phyloP scores from a whole-genome alignment of 2,329 filamentous ascomycete genomes.

The Beauveria sp. region DNA sequence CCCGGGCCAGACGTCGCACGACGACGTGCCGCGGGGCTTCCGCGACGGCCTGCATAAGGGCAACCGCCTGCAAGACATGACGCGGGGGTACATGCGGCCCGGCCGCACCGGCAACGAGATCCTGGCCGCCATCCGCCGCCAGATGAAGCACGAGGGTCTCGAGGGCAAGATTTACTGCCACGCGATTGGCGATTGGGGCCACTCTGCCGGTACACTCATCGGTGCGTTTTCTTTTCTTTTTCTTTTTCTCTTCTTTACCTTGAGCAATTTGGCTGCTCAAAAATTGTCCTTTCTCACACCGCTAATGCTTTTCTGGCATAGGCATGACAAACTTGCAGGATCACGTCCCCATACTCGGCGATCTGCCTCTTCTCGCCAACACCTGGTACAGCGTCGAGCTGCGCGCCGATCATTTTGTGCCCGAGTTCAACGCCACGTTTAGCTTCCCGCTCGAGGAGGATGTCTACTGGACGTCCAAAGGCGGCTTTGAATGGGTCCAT shows the following conservation, averaged over 20 bases:
- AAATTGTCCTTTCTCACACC: too few relatives aligned
- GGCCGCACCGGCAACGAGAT: slow-evolving; percentile 39
- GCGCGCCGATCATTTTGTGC: slow-evolving; percentile 38
- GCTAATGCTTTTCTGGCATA: slow-evolving; percentile 13
- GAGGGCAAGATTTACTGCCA: slow-evolving; percentile 42
- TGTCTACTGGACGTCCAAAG: slow-evolving; percentile 36
- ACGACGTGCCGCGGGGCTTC: slow-evolving; percentile 33
- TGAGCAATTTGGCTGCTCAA: too few relatives aligned
- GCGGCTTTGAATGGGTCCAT: slow-evolving; percentile 41
- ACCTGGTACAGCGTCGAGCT: slow-evolving; percentile 45
- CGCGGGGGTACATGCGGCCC: slow-evolving; percentile 34
- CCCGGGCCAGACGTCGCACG: slow-evolving; percentile 30
- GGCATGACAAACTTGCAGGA: slow-evolving; percentile 44
- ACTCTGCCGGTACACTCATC: slow-evolving; percentile 39
- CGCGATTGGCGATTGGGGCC: slow-evolving; percentile 43
- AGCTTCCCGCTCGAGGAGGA: slow-evolving; percentile 43
- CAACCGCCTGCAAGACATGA: slow-evolving; percentile 42
- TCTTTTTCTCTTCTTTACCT: background rate
- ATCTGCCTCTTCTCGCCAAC: slow-evolving; percentile 35
- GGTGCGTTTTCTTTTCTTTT: slow-evolving; percentile 24
- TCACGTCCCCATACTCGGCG: slow-evolving; percentile 37
- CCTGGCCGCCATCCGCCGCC: slow-evolving; percentile 27
- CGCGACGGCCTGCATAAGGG: slow-evolving; percentile 36
- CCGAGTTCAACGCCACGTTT: slow-evolving; percentile 35
- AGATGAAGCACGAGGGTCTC: slow-evolving; percentile 37